Evolutionary conservation across 306 rosid species (phyloP).

Genomic region (Fragaria ananassa): DNA sequence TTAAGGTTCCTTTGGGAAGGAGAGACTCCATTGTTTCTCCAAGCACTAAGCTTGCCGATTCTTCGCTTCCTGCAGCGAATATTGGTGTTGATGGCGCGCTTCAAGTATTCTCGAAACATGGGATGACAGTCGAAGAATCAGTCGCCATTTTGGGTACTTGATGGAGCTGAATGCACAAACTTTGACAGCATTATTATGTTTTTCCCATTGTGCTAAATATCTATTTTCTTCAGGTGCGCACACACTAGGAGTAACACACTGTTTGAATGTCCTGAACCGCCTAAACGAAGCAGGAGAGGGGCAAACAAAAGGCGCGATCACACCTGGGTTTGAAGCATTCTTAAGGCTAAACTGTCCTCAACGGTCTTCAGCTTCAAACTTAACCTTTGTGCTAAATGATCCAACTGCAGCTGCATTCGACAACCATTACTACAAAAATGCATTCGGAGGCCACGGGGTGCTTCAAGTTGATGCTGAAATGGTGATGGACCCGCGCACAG

Average conservation of each 20-base stretch:
- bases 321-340: conserved; percentile 23
- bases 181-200: neutral
- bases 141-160: conserved; percentile 28
- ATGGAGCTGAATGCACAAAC: neutral
- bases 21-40: conserved; percentile 25
- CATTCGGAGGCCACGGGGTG: conserved; percentile 28
- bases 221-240: conserved; percentile 23
- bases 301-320: conserved; percentile 12
- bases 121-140: conserved; percentile 34
- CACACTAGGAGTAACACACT: conserved; percentile 32
- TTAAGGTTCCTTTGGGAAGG: conserved; percentile 33
- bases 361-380: conserved; percentile 14
- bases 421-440: conserved; percentile 24
- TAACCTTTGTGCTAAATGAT: conserved; percentile 30
- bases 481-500: conserved; percentile 27
- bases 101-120: conserved; percentile 26
- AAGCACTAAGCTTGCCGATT: conserved; percentile 23
- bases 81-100: conserved; percentile 30
- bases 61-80: conserved; percentile 23
- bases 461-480: conserved; percentile 33
- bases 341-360: conserved; percentile 28
- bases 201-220: neutral
- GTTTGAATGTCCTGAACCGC: conserved; percentile 23
- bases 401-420: conserved; percentile 27
- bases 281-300: conserved; percentile 14